Base-by-base conservation (phyloP, 495 filamentous ascomycete genomes). In the Cercophora newfieldiana region DNA sequence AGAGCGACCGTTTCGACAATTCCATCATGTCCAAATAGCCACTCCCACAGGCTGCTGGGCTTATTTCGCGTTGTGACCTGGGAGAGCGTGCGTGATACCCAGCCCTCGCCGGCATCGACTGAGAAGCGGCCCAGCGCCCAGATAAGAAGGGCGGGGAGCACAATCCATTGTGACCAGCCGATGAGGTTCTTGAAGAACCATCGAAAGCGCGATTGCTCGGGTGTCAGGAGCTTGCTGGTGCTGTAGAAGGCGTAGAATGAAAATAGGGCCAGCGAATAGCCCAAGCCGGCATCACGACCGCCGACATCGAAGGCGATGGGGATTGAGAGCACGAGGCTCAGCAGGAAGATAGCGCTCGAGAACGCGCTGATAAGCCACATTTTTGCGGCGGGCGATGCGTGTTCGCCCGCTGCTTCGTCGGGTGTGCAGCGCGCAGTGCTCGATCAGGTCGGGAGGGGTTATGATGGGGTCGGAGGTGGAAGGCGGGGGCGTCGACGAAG, bases 221-320 rank as follows among this genome's bases (percentile, higher is more conserved):
- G 94, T 3, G 93, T 96, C 10, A 88, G 82, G 33, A 97, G 83
- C 68, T 89, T 91, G 69, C 92, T 82, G 61, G 88, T 80, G 37
- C 92, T 96, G 77, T 95, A 91, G 70, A 94, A 79, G 72, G 96
- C 90, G 81, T 99, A 97, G 81, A 96, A 97, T 67, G 82, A 79
- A 37, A 93, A 90, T 21, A 99, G 85, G 14, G 92, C 87, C 48
- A 97, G 85, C 68, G 92, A 96, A 79, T 92, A 97, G 70, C 92
- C 93, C 69, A 99, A 86, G 68, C 95, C 95, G 76, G 92, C 94
- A 67, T 93, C 92, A 75, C 93, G 88, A 58, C 95, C 95, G 74
- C 95, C 95, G 72, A 99, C 93, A 82, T 99, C 95, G 78, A 97
- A 99, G 68, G 95, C 90, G 62, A 99, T 87, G 64, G 95, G 95